Conservation (phyloP, 176 grass and related monocot genomes). For the Miscanthus lutarioriparius region DNA sequence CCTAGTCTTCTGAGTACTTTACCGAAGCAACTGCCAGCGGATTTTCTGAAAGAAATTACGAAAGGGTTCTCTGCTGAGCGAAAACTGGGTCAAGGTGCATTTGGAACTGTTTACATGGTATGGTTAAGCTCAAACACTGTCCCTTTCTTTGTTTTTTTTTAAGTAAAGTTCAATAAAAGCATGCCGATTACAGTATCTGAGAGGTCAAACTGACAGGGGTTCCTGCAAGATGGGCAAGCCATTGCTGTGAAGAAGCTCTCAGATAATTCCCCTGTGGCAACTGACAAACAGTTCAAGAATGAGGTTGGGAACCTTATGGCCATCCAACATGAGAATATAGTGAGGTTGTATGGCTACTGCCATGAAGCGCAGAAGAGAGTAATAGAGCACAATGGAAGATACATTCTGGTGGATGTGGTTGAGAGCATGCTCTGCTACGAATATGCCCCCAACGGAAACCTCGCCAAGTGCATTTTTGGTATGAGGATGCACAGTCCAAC, state of each 20-base stretch:
- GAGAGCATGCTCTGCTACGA: conserved; percentile 5
- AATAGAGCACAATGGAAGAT: background rate
- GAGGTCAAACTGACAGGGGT: background rate
- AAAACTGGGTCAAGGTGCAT: background rate
- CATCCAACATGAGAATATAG: background rate
- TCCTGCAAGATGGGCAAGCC: background rate
- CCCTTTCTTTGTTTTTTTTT: background rate
- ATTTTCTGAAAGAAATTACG: background rate
- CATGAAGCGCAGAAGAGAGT: background rate
- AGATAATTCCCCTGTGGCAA: background rate
- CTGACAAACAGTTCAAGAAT: background rate
- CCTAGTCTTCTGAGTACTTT: background rate
- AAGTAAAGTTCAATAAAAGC: too few species aligned
- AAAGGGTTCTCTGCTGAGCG: background rate
- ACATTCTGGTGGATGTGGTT: background rate
- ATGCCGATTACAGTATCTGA: background rate
- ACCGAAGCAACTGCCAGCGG: background rate
- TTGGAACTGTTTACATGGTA: conserved; percentile 1
- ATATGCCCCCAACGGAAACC: background rate
- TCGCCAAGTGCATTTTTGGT: background rate
- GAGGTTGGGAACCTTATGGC: conserved; percentile 4
- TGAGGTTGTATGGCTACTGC: background rate
- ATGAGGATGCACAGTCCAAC: background rate
- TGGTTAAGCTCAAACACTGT: background rate
- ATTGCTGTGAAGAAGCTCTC: conserved; percentile 11